Evolutionary conservation across 129 eudicot genomes (phyloP), one percentile per base, ranked within the genome.

Genomic region (Artemisia tridentata): DNA sequence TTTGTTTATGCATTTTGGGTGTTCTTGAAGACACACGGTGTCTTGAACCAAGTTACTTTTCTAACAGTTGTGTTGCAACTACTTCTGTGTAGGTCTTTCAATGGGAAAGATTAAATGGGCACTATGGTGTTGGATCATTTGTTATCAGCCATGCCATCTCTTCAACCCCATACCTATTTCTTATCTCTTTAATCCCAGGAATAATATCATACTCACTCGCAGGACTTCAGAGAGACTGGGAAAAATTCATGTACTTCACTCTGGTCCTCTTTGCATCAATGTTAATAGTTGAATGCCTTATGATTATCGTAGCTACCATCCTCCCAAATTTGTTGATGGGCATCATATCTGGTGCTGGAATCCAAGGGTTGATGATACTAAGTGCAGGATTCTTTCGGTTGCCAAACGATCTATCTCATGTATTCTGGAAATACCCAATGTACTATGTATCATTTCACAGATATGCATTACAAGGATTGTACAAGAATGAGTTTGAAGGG

Each of bases 261-360:
- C 58, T 79, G 8, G 61, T 79, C 54, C 86, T 90, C 7, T 84
- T 84, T 34, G 56, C 61, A 4, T 67, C 82, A 41, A 72, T 85
- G 81, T 71, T 80, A 65, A 41, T 90, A 11, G 91, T 90, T 8
- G 97, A 90, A 80, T 79, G 95, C 63, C 83, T 80, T 15, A 85
- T 87, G 95, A 83, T 87, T 91, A 81, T 83, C 5, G 84, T 90
- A 7, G 97, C 97, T 3, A 75, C 87, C 48, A 20, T 90, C 3
- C 85, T 86, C 15, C 91, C 97, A 13, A 84, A 85, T 70, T 85
- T 84, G 64, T 72, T 90, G 52, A 80, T 84, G 88, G 96, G 96
- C 3, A 82, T 90, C 52, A 79, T 86, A 29, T n/a, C 76, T 1
- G 82, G 93, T 5, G 83, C 95, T n/a, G 96, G 96, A 41, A 67